A percentile compares a stretch with the other conserved stretches of the same genome.
phyloP scores from a whole-genome alignment of 805 yeast species.

The Gaillardinia entomophila region DNA sequence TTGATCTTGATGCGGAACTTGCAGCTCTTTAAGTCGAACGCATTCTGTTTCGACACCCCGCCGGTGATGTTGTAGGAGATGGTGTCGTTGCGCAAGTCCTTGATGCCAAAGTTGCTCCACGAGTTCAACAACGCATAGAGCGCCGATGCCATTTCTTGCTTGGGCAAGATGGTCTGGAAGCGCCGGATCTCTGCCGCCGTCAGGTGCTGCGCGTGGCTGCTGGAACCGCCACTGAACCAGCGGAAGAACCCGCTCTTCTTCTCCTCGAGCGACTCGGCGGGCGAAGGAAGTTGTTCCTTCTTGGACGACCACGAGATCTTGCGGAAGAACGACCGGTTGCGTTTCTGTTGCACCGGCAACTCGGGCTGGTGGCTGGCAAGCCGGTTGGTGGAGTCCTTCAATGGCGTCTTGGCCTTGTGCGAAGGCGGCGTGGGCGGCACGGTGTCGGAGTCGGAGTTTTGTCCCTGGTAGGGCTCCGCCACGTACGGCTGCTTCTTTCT shows the following conservation, averaged over 20 bases:
- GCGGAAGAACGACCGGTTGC: constrained; percentile 39
- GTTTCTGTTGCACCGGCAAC: constrained; percentile 15
- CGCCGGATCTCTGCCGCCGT: constrained; percentile 25
- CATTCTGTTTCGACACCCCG: constrained; percentile 53
- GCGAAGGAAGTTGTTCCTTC: constrained; percentile 32
- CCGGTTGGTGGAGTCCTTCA: constrained; percentile 29
- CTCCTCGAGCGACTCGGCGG: constrained; percentile 26
- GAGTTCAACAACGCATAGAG: constrained; percentile 54
- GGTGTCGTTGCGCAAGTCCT: constrained; percentile 44
- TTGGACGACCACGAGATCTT: constrained; percentile 47
- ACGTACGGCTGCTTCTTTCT: constrained; percentile 1
- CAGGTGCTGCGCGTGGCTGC: constrained; percentile 9
- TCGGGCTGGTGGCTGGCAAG: constrained; percentile 6
- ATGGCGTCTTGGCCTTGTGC: constrained; percentile 18
- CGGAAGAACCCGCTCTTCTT: constrained; percentile 29
- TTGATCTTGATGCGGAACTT: constrained; percentile 52
- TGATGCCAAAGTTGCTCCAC: constrained; percentile 70
- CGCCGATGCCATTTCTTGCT: constrained; percentile 59
- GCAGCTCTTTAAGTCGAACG: constrained; percentile 58
- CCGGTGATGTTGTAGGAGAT: constrained; percentile 48
- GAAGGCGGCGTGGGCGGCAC: constrained; percentile 14
- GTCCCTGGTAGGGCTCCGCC: neutral
- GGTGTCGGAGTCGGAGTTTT: constrained; percentile 5
- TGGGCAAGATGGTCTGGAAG: constrained; percentile 36
- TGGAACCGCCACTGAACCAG: constrained; percentile 36